These are phyloP conservation scores for Vigna mungo DNA, from an alignment of 306 rosid genomes.

Conservation along the genomic window DNA sequence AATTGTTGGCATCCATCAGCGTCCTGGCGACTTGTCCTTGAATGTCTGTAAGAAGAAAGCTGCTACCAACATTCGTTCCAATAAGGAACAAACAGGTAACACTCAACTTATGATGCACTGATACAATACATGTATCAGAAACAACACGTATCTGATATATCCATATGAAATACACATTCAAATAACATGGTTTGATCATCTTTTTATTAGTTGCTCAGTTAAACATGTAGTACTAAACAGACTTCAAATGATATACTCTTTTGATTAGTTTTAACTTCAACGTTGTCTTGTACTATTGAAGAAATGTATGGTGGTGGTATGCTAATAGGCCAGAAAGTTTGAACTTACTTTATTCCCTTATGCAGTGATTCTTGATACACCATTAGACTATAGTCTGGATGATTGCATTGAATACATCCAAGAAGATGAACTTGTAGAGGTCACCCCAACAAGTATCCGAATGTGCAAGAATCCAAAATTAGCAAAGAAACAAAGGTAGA, in stretches of 20 bases:
- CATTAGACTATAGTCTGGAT: constrained; percentile 90
- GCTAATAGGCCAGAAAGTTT: constrained; percentile 10
- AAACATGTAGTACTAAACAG: background rate
- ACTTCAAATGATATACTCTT: constrained; percentile 21
- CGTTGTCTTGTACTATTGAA: background rate
- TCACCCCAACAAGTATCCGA: constrained; percentile 79
- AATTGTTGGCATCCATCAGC: constrained; percentile 95
- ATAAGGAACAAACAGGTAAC: constrained; percentile 92
- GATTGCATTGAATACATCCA: constrained; percentile 99
- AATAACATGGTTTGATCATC: background rate
- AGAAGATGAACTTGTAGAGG: constrained; percentile 96
- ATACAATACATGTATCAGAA: too few species aligned
- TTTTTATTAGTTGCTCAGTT: constrained; percentile 12
- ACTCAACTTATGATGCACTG: too few species aligned
- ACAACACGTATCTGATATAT: too few species aligned
- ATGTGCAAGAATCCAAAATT: constrained; percentile 92
- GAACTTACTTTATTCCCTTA: constrained; percentile 18
- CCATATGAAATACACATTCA: too few species aligned
- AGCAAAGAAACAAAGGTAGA: constrained; percentile 75
- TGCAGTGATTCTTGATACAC: constrained; percentile 94
- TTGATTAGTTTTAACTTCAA: background rate
- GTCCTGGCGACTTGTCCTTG: constrained; percentile 89
- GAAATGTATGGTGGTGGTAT: background rate
- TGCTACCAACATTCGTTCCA: constrained; percentile 94
- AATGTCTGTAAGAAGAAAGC: constrained; percentile 98